These are phyloP conservation scores for Ordospora pajunii DNA, from an alignment of 371 early-diverging fungal species.

Conservation along the genomic window DNA sequence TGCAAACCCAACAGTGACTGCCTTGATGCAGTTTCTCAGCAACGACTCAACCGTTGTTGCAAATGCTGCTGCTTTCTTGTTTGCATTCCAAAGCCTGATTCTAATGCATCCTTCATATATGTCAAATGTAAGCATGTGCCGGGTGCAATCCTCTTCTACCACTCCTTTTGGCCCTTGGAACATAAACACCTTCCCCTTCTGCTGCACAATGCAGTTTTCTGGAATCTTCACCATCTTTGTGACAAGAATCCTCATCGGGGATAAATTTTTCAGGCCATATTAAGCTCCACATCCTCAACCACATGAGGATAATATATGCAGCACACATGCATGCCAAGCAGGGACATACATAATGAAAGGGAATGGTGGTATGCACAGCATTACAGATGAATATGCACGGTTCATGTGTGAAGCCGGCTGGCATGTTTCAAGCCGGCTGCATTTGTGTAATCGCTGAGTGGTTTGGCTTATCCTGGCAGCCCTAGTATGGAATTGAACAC, in stretches of 20 bases:
- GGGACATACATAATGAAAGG: no score
- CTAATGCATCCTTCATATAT: slow-evolving; percentile 66
- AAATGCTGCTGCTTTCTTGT: slow-evolving; percentile 88
- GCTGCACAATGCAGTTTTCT: slow-evolving; percentile 55
- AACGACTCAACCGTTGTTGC: slow-evolving; percentile 89
- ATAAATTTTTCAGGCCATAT: background rate
- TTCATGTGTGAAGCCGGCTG: no score
- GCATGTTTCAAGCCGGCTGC: no score
- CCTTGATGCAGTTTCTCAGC: slow-evolving; percentile 90
- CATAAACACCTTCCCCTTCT: slow-evolving; percentile 52
- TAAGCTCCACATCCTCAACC: background rate
- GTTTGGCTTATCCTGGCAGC: background rate
- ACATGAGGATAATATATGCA: no score
- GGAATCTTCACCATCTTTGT: slow-evolving; percentile 59
- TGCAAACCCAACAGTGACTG: slow-evolving; percentile 94
- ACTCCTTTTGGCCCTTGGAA: slow-evolving; percentile 67
- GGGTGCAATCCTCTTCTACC: slow-evolving; percentile 78
- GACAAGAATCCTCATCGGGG: slow-evolving; percentile 47
- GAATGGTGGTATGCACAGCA: no score
- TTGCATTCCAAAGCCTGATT: slow-evolving; percentile 87
- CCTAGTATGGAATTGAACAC: slow-evolving; percentile 27
- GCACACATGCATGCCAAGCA: no score
- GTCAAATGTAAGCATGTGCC: slow-evolving; percentile 79
- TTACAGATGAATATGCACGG: no score
- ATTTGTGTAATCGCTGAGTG: background rate